phyloP scores from a whole-genome alignment of 305 asterid species.

The Stenogyne calaminthoides region DNA sequence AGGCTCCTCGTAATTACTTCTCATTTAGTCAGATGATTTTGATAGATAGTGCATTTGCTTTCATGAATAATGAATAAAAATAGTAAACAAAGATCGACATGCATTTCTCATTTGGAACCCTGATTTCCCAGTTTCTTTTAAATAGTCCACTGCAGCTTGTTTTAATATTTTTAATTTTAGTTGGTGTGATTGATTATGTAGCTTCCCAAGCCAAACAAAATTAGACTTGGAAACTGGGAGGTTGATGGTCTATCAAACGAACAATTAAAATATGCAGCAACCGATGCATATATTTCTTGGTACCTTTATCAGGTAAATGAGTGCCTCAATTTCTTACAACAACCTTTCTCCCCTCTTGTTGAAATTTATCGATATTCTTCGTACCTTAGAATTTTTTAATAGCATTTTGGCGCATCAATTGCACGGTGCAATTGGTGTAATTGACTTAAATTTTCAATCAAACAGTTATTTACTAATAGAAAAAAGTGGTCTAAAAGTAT shows the following conservation, averaged over 20 bases:
- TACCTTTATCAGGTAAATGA: constrained; percentile 70
- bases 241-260: constrained; percentile 62
- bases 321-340: constrained; percentile 8
- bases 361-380: neutral
- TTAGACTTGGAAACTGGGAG: constrained; percentile 95
- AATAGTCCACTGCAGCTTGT: constrained; percentile 17
- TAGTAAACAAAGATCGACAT: neutral
- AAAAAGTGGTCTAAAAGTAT: too few relatives aligned
- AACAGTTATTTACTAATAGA: too few relatives aligned
- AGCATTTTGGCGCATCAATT: too few relatives aligned
- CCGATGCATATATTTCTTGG: constrained; percentile 94
- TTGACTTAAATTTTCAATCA: too few relatives aligned
- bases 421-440: too few relatives aligned
- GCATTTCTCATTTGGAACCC: constrained; percentile 19
- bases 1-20: constrained; percentile 15
- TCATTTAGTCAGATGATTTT: neutral
- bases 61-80: neutral
- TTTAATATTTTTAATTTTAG: constrained; percentile 24
- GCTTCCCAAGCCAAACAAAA: constrained; percentile 80
- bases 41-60: constrained; percentile 21
- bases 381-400: neutral
- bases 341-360: constrained; percentile 4
- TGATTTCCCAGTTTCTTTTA: neutral
- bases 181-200: constrained; percentile 38
- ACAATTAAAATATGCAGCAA: constrained; percentile 80